phyloP scores from a whole-genome alignment of 495 filamentous ascomycete genomes.

The Xanthoparmelia taractica region DNA sequence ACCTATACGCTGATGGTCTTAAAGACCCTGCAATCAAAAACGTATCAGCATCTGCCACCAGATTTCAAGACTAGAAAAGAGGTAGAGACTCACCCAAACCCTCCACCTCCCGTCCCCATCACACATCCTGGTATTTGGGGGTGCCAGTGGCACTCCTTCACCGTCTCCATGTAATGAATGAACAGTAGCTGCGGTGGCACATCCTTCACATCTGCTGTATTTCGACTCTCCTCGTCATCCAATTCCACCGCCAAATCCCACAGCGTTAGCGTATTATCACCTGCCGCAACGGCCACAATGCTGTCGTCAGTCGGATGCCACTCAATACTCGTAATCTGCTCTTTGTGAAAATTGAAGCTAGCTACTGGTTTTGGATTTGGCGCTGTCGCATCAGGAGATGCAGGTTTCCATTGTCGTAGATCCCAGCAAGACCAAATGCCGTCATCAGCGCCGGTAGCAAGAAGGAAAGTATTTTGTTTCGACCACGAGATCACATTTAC shows the following conservation, averaged over 20 bases:
- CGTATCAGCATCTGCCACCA: constrained; percentile 19
- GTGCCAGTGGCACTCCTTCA: constrained; percentile 97
- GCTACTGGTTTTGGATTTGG: constrained; percentile 66
- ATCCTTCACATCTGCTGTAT: constrained; percentile 76
- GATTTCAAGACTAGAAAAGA: not conserved
- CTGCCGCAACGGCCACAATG: constrained; percentile 84
- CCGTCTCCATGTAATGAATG: constrained; percentile 88
- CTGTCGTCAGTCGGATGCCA: constrained; percentile 97
- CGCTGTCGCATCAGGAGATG: constrained; percentile 35
- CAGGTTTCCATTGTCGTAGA: constrained; percentile 82
- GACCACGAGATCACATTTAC: constrained; percentile 97
- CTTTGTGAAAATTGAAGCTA: constrained; percentile 85
- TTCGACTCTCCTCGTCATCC: constrained; percentile 90
- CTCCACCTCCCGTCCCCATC: constrained; percentile 79
- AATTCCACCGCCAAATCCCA: constrained; percentile 97
- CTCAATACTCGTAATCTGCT: constrained; percentile 91
- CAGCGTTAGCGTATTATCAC: constrained; percentile 86
- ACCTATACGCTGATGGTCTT: constrained; percentile 49
- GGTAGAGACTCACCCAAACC: constrained; percentile 55
- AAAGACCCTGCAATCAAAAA: constrained; percentile 38
- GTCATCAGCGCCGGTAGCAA: constrained; percentile 90
- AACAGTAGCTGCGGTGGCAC: constrained; percentile 93
- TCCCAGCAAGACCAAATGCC: constrained; percentile 97
- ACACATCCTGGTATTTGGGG: constrained; percentile 88
- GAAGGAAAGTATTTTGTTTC: constrained; percentile 70